Conservation (phyloP, 2,329 filamentous ascomycete genomes). For the Phaeoacremonium minimum region DNA sequence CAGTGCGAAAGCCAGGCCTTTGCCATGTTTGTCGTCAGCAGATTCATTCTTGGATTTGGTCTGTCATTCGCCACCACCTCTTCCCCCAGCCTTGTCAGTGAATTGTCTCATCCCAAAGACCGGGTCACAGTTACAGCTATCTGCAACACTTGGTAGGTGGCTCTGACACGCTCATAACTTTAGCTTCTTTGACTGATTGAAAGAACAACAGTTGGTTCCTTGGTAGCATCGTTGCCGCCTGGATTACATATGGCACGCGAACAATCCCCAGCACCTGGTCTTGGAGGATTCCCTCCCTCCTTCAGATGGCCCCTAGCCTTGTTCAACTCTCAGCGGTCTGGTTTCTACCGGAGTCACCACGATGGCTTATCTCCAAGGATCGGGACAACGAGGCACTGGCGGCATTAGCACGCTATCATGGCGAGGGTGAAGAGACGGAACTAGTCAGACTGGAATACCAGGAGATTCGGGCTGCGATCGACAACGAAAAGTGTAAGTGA, state of each 20-base stretch:
- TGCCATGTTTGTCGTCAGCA: constrained; percentile 31
- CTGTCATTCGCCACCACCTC: constrained; percentile 28
- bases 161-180: background rate
- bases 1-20: constrained; percentile 25
- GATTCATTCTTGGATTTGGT: constrained; percentile 23
- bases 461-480: constrained; percentile 16
- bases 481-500: constrained; percentile 10
- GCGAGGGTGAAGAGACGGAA: constrained; percentile 27
- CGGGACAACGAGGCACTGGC: constrained; percentile 18
- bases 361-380: constrained; percentile 19
- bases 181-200: background rate
- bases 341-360: constrained; percentile 21
- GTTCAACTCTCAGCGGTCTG: constrained; percentile 22
- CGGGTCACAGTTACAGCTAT: constrained; percentile 36
- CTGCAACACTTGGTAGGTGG: constrained; percentile 40
- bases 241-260: constrained; percentile 36
- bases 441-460: constrained; percentile 15
- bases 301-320: constrained; percentile 38
- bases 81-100: constrained; percentile 27
- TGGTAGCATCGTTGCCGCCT: constrained; percentile 33
- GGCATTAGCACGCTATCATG: constrained; percentile 1
- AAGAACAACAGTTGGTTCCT: constrained; percentile 33
- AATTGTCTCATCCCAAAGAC: constrained; percentile 37
- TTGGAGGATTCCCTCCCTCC: constrained; percentile 44
- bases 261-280: constrained; percentile 34